A percentile compares a stretch with the other conserved stretches of the same genome.
phyloP scores from a whole-genome alignment of 1,284 basidiomycete species.

The Malassezia caprae region DNA sequence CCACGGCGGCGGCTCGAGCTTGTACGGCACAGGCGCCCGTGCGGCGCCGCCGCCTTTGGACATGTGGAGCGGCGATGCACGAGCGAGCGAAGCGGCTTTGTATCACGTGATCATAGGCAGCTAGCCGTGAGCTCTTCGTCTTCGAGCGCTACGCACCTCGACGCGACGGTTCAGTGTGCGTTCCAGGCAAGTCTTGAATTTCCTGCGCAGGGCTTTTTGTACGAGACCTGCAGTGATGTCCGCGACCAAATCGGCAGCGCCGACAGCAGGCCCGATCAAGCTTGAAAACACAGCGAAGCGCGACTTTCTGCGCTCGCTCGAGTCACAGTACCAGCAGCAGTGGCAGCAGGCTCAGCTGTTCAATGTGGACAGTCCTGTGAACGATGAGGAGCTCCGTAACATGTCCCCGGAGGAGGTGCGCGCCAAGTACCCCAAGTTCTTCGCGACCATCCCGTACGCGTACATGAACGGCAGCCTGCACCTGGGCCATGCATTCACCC shows the following conservation, averaged over 20 bases:
- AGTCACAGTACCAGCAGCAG: constrained; percentile 68
- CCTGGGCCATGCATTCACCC: constrained; percentile 93
- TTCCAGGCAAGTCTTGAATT: neutral
- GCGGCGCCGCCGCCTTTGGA: neutral
- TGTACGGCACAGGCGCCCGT: constrained; percentile 18
- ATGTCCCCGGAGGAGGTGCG: constrained; percentile 49
- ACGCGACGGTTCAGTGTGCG: constrained; percentile 2
- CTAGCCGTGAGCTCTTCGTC: neutral
- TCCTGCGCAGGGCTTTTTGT: neutral
- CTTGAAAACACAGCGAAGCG: constrained; percentile 66
- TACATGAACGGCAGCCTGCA: constrained; percentile 99
- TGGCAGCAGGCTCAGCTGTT: constrained; percentile 63
- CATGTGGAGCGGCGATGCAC: neutral
- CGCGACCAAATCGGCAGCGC: constrained; percentile 22
- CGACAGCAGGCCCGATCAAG: constrained; percentile 42
- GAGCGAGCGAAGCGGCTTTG: neutral
- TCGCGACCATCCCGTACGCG: constrained; percentile 71
- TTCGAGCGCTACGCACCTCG: neutral
- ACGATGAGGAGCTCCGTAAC: constrained; percentile 27
- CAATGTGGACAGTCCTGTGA: constrained; percentile 66
- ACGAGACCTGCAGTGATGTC: constrained; percentile 17
- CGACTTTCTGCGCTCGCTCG: constrained; percentile 71
- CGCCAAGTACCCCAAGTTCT: constrained; percentile 80
- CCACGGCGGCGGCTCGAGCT: constrained; percentile 30
- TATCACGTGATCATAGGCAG: neutral